Percentiles rank a stretch among this genome's conserved stretches.
phyloP scores from a whole-genome alignment of 2,329 filamentous ascomycete genomes.

The Cercospora nicotianae region DNA sequence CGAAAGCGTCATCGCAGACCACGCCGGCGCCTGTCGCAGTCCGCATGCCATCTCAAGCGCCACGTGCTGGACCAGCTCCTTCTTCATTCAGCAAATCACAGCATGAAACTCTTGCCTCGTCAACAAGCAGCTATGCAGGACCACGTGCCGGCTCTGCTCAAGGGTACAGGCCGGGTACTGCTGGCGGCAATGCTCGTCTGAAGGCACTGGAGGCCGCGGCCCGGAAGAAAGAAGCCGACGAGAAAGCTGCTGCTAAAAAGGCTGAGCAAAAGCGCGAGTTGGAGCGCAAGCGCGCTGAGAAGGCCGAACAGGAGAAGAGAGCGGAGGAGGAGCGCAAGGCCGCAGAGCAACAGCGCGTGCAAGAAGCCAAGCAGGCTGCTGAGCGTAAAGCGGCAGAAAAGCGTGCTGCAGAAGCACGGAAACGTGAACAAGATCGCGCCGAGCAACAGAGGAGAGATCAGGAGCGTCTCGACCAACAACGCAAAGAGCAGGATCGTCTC shows the following conservation, averaged over 20 bases:
- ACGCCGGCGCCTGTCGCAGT: slow-evolving; percentile 72
- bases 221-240: slow-evolving; percentile 81
- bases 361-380: slow-evolving; percentile 41
- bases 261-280: slow-evolving; percentile 78
- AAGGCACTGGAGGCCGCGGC: slow-evolving; percentile 70
- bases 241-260: slow-evolving; percentile 74
- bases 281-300: slow-evolving; percentile 72
- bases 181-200: slow-evolving; percentile 49
- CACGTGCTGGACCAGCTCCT: slow-evolving; percentile 36
- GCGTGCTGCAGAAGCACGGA: slow-evolving; percentile 46
- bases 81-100: slow-evolving; percentile 32
- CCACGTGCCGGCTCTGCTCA: slow-evolving; percentile 67
- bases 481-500: slow-evolving; percentile 31
- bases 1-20: slow-evolving; percentile 57
- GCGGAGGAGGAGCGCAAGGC: slow-evolving; percentile 42
- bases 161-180: slow-evolving; percentile 37
- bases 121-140: slow-evolving; percentile 60
- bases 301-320: slow-evolving; percentile 60
- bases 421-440: slow-evolving; percentile 42
- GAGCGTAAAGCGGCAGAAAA: slow-evolving; percentile 47
- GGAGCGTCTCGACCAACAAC: slow-evolving; percentile 40
- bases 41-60: slow-evolving; percentile 57
- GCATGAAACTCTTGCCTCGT: slow-evolving; percentile 16
- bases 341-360: slow-evolving; percentile 41
- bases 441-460: slow-evolving; percentile 44